Evolutionary conservation across 2,329 filamentous ascomycete genomes (phyloP).

Genomic region (Fusarium musae): DNA sequence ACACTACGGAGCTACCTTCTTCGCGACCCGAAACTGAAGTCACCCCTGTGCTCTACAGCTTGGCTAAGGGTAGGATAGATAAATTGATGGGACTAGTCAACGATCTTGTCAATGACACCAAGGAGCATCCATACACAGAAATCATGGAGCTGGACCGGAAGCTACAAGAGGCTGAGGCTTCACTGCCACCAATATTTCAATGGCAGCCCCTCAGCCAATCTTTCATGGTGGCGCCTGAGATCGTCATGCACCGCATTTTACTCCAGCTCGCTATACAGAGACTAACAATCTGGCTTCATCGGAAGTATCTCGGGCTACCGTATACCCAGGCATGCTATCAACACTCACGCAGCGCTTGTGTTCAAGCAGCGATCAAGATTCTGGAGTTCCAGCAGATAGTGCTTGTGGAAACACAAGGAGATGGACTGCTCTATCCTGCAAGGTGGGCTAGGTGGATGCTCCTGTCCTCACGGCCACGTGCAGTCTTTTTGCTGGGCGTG

Average conservation of each 20-base stretch:
- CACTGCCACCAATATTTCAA: neutral
- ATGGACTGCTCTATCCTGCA: accelerated
- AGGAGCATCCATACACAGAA: accelerated
- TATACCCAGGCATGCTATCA: neutral
- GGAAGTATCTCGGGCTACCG: neutral
- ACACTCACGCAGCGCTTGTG: neutral
- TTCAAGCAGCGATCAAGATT: neutral
- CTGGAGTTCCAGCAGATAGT: neutral
- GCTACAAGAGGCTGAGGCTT: neutral
- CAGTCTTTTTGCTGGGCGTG: neutral
- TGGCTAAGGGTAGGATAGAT: neutral
- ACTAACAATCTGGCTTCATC: neutral
- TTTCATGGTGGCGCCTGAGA: neutral
- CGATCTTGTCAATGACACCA: neutral
- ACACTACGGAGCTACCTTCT: conserved; percentile 13
- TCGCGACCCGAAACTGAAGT: conserved; percentile 25
- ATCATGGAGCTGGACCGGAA: neutral
- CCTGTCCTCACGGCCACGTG: neutral
- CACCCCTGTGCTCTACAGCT: conserved; percentile 11
- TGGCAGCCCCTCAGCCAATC: neutral
- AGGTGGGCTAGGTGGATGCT: neutral
- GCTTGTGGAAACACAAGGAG: neutral
- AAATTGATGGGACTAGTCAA: neutral
- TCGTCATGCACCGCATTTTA: neutral
- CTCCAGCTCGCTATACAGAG: neutral